A percentile compares a stretch with the other conserved stretches of the same genome.
These are phyloP conservation scores for Boletellus sp. DNA, from an alignment of 1,284 basidiomycete genomes.

Conservation along the genomic window DNA sequence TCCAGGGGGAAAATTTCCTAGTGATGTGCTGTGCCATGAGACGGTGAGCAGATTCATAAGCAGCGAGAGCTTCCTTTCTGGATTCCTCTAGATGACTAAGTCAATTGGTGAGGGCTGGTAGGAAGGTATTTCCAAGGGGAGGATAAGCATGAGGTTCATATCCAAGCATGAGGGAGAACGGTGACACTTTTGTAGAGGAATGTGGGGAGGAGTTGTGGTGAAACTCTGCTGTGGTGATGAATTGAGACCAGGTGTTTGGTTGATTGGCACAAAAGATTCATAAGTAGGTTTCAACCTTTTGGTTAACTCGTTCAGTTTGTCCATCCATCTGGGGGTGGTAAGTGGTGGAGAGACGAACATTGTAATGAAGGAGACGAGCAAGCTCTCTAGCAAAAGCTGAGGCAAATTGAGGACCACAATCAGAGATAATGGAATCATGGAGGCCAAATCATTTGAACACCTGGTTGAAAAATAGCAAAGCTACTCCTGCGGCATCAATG, in stretches of 20 bases:
- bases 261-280: not conserved
- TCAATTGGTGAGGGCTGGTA: not conserved
- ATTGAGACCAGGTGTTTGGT: not conserved
- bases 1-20: not conserved
- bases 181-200: not conserved
- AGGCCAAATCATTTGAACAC: not conserved
- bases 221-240: not conserved
- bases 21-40: not conserved
- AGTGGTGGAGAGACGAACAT: not conserved
- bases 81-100: not conserved
- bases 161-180: not conserved
- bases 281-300: not conserved
- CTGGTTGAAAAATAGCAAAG: not conserved
- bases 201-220: not conserved
- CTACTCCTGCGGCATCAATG: not conserved
- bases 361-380: not conserved
- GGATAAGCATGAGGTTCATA: not conserved
- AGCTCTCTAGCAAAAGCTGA: not conserved
- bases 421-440: not conserved
- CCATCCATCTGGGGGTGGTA: not conserved
- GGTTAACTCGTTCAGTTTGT: not conserved
- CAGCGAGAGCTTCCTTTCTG: not conserved
- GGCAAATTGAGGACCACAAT: not conserved
- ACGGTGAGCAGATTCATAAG: not conserved
- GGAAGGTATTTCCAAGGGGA: not conserved